Conservation (phyloP, 768 basidiomycete genomes). For the Lactarius psammicola region DNA sequence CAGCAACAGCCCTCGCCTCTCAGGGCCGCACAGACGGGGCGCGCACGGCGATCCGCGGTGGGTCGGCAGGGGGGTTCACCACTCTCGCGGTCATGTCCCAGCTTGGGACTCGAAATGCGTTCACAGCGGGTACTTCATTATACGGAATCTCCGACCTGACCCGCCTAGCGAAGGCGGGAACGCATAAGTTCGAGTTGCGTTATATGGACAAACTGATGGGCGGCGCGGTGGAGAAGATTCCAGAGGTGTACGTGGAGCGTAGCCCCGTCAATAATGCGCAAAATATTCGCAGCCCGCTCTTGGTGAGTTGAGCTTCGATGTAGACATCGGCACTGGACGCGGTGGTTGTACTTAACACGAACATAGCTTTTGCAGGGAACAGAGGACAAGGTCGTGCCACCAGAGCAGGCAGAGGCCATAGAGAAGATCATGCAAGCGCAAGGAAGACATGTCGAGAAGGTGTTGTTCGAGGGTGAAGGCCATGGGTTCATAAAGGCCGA, state of each 20-base stretch:
- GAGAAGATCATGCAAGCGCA: conserved; percentile 27
- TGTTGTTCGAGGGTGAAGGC: conserved; percentile 63
- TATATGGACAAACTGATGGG: conserved; percentile 66
- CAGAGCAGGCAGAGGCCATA: conserved; percentile 66
- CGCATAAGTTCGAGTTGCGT: conserved; percentile 69
- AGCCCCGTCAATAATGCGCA: conserved; percentile 63
- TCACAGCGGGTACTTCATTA: conserved; percentile 61
- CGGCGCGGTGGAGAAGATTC: conserved; percentile 50
- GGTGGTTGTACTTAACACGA: conserved; percentile 26
- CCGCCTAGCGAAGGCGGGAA: conserved; percentile 50
- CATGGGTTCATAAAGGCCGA: conserved; percentile 61
- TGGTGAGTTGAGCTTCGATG: conserved; percentile 45
- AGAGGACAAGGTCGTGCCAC: conserved; percentile 63
- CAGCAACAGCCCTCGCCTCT: conserved; percentile 48
- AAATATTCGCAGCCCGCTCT: conserved; percentile 58
- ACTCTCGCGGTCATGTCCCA: conserved; percentile 48
- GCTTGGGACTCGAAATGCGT: conserved; percentile 42
- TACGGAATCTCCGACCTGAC: conserved; percentile 69
- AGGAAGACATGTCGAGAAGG: conserved; percentile 51
- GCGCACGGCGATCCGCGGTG: conserved; percentile 67
- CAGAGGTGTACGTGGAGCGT: conserved; percentile 55
- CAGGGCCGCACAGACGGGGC: conserved; percentile 58
- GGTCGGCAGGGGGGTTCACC: conserved; percentile 74
- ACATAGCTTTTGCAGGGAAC: conserved; percentile 7
- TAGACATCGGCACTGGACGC: not conserved